Base-by-base conservation (phyloP, 306 rosid genomes). In the Myrica gale region DNA sequence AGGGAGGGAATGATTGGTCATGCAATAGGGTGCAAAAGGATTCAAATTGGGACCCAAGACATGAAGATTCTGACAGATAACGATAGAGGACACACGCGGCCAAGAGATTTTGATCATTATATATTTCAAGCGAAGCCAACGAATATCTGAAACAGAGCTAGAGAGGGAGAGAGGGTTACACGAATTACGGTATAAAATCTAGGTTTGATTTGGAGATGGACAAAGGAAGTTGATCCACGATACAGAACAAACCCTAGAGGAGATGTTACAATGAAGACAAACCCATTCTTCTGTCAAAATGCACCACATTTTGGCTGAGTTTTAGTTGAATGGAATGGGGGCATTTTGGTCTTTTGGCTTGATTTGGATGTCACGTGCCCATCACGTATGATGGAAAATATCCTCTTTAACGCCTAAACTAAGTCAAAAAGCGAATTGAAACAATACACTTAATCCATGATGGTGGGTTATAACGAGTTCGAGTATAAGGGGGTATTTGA, bases 31-130 rank as follows among this genome's bases (percentile, higher is more conserved):
- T 41, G 96, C 82, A 23, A 91, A 89, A n/a, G 98, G 98, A 94
- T 94, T 94, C 96, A 94, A 92, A 72, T 96, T 97, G 10, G 97
- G 97, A 80, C 98, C 98, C 11, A 90, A 87, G 26, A 87, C 97
- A 52, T 97, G 97, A 83, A 88, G 95, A 79, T 94, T 94, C 44
- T 81, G 89, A 8, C 69, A 80, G 78, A 83, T 56, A 26, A 82
- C 75, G 37, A 88, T 73, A 58, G 84, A 74, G 56, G 73, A 76
- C 78, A 77, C 69, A 57, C 43, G 74, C 63, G 73, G 72, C 10
- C 76, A 70, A 10, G 68, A 88, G 68, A 72, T 80, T 80, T 79
- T 73, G 68, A 82, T 83, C 88, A 86, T 86, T 3, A 44, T 66
- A 44, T 66, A 63, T 82, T 80, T 73, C 88, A 83, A 3, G 19